Evolutionary conservation across 1,284 basidiomycete species (phyloP).

Genomic region (Porogramme epimiltina): DNA sequence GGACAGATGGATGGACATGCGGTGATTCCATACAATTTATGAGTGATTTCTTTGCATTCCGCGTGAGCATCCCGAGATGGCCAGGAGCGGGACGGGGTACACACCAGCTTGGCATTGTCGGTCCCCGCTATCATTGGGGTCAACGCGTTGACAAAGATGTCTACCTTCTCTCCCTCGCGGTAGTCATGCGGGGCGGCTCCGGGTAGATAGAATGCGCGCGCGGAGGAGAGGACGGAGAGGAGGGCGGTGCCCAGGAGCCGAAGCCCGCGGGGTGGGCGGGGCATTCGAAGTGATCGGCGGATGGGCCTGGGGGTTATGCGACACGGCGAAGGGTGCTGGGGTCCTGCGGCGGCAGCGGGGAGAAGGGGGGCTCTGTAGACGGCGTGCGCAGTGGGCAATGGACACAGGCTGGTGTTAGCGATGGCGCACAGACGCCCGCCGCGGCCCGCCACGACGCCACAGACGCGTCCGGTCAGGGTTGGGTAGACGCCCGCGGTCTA

Average conservation of each 20-base stretch:
- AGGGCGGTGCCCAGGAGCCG: conserved; percentile 22
- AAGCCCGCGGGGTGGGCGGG: conserved; percentile 9
- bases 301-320: not conserved
- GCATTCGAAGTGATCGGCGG: conserved; percentile 1
- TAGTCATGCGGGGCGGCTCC: conserved; percentile 85
- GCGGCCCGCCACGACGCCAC: not conserved
- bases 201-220: conserved; percentile 67
- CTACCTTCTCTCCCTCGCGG: conserved; percentile 66
- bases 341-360: too few species aligned
- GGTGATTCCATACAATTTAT: conserved; percentile 66
- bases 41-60: conserved; percentile 66
- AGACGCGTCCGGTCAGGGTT: conserved; percentile 2
- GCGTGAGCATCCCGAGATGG: not conserved
- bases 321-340: not conserved
- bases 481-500: too few species aligned
- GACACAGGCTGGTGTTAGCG: not conserved
- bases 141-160: conserved; percentile 83
- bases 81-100: conserved; percentile 20
- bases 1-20: not conserved
- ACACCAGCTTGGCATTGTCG: conserved; percentile 79
- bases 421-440: too few species aligned
- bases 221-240: conserved; percentile 26
- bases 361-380: not conserved
- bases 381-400: not conserved
- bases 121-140: conserved; percentile 78